Conservation (phyloP, 1,139 yeast genomes). For the Hansenula anomala region DNA sequence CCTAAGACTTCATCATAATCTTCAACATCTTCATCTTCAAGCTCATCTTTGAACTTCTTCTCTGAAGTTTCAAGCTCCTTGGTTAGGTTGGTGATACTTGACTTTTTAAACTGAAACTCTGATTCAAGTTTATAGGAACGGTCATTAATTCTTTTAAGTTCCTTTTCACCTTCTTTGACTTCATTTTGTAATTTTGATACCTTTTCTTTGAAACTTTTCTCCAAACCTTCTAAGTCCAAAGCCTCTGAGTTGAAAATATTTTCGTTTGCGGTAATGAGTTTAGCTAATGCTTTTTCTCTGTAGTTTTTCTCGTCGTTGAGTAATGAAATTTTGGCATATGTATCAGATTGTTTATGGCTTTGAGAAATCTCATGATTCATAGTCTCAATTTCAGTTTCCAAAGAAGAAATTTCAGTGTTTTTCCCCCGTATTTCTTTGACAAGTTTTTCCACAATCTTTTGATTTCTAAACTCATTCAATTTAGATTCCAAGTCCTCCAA, state of each 20-base stretch:
- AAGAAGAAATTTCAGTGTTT: slow-evolving; percentile 32
- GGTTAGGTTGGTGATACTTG: slow-evolving; percentile 16
- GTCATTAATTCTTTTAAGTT: slow-evolving; percentile 1
- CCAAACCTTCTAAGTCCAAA: slow-evolving; percentile 26
- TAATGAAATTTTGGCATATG: slow-evolving; percentile 45
- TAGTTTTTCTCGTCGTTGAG: slow-evolving; percentile 33
- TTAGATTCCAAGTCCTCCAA: slow-evolving; percentile 32
- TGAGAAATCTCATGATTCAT: slow-evolving; percentile 44
- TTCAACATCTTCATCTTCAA: slow-evolving; percentile 43
- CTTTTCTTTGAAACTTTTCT: slow-evolving; percentile 18
- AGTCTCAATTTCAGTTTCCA: slow-evolving; percentile 54
- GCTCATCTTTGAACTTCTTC: slow-evolving; percentile 11
- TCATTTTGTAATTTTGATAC: slow-evolving; percentile 7
- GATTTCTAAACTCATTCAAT: slow-evolving; percentile 25
- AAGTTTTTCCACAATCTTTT: slow-evolving; percentile 29
- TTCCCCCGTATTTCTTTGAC: slow-evolving; percentile 35
- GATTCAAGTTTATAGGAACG: slow-evolving; percentile 6
- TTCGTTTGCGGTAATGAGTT: slow-evolving; percentile 20
- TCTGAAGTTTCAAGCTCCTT: slow-evolving; percentile 13
- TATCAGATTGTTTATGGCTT: slow-evolving; percentile 55
- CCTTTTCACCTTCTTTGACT: slow-evolving; percentile 5
- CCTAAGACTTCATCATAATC: slow-evolving; percentile 43
- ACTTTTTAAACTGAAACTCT: slow-evolving; percentile 15
- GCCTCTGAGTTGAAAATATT: slow-evolving; percentile 17
- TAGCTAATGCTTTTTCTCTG: slow-evolving; percentile 25